Evolutionary conservation across 2,329 filamentous ascomycete genomes (phyloP).

Genomic region (Zymoseptoria tritici): DNA sequence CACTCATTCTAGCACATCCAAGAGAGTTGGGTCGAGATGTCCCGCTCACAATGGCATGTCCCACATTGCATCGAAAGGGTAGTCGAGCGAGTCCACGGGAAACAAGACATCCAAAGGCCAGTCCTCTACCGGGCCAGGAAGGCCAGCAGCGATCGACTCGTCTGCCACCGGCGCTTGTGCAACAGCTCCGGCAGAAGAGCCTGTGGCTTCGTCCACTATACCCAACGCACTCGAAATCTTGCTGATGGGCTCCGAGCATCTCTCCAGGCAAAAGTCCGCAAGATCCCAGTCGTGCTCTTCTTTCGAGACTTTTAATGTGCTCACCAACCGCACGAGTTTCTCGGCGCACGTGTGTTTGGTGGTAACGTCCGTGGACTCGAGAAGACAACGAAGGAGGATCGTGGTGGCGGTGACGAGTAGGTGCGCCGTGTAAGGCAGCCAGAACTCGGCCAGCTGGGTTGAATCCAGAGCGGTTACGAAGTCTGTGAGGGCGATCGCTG

Average conservation of each 20-base stretch:
- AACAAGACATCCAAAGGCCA: constrained; percentile 3
- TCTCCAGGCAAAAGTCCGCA: constrained; percentile 47
- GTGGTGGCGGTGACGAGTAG: constrained; percentile 49
- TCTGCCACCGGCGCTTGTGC: background rate
- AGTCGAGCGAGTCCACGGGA: constrained; percentile 10
- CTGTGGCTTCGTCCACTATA: background rate
- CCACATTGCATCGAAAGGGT: constrained; percentile 11
- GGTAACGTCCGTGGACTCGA: constrained; percentile 44
- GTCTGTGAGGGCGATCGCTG: constrained; percentile 44
- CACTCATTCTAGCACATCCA: too few species aligned
- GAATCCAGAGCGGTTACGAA: constrained; percentile 43
- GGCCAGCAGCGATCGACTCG: background rate
- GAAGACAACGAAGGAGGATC: constrained; percentile 44
- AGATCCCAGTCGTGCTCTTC: constrained; percentile 40
- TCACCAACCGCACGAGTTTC: constrained; percentile 5
- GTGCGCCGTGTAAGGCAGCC: constrained; percentile 46
- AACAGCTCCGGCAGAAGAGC: too few species aligned
- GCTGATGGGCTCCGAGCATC: constrained; percentile 31
- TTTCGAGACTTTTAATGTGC: constrained; percentile 3
- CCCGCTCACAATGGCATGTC: constrained; percentile 1
- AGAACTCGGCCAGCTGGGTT: constrained; percentile 46
- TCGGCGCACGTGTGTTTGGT: constrained; percentile 42
- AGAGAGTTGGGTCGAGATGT: too few species aligned
- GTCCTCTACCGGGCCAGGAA: background rate
- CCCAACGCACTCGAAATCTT: constrained; percentile 25